Evolutionary conservation across 441 rosid genomes (phyloP), one percentile per base, ranked within the genome.

Genomic region (Pelargonium citronellum): DNA sequence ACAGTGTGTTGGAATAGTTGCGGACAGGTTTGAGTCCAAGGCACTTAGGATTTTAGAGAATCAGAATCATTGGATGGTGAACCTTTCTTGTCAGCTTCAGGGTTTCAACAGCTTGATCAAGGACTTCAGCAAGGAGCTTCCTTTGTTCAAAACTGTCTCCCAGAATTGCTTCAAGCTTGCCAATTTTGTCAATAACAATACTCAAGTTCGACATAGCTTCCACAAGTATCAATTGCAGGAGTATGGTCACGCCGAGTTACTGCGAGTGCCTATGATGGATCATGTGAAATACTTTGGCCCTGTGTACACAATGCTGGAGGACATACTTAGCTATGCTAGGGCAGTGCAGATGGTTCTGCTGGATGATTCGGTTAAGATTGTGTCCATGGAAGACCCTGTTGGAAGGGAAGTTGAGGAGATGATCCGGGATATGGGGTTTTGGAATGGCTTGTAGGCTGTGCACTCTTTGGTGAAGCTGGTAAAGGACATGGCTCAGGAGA

Each of bases 31-130:
- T 17, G 22, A 6, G 19, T 17, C 61, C 61, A 55, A 55, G 24
- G 61, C 61, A 16, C 61, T 55, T 2, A 55, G 22, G 61, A 55
- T 17, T 15, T 22, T 55, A 17, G 61, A 55, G 61, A 55, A 55
- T 55, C 61, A 16, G 22, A 55, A 55, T 17, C 61, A 9, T 55
- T 55, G 61, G 61, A 55, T 55, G 61, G 61, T 55, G 11, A 55
- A 55, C 61, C 17, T 55, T 17, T 16, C 61, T 7, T 55, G 61
- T 17, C 61, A 55, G 61, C 61, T 55, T 17, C 61, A 55, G 61
- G 61, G 61, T 55, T 55, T 55, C 61, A 55, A 55, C 10, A 17
- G 9, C 7, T 17, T 55, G 61, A 17, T 55, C 22, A 16, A 7
- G 3, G 61, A 55, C 61, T 55, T 55, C 61, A 16, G 22, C 7